phyloP scores from a whole-genome alignment of 2,329 filamentous ascomycete species.

The Alternaria sp. region DNA sequence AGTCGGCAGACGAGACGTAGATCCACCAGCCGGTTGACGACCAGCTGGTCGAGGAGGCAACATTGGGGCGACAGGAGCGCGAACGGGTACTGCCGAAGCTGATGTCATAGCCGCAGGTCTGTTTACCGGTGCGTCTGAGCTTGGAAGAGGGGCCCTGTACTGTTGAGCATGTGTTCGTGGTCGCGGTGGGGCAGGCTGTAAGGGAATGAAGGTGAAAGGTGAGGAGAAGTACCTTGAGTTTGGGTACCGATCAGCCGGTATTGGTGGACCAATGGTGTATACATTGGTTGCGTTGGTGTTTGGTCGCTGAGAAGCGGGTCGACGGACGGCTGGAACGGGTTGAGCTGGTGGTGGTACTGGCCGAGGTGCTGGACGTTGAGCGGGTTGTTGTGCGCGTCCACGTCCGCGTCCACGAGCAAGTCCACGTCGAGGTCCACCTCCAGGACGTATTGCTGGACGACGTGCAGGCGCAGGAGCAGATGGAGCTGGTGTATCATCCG shows the following conservation, averaged over 20 bases:
- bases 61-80: not conserved
- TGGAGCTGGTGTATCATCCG: no score
- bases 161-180: not conserved
- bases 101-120: not conserved
- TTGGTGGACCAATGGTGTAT: not conserved
- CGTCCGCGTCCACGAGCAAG: not conserved
- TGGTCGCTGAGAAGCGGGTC: not conserved
- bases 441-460: not conserved
- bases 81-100: not conserved
- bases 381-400: not conserved
- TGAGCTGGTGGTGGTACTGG: not conserved
- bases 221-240: not conserved
- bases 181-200: not conserved
- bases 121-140: not conserved
- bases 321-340: not conserved
- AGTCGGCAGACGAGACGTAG: not conserved
- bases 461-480: not conserved
- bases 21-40: not conserved
- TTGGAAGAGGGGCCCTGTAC: not conserved
- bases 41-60: not conserved
- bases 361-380: not conserved
- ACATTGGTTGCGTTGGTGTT: not conserved
- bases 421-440: not conserved
- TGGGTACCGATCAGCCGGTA: not conserved
- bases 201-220: not conserved